Evolutionary conservation across 2,329 filamentous ascomycete species (phyloP), one percentile per base, ranked within the genome.

Genomic region (Trichophaea hybrida): DNA sequence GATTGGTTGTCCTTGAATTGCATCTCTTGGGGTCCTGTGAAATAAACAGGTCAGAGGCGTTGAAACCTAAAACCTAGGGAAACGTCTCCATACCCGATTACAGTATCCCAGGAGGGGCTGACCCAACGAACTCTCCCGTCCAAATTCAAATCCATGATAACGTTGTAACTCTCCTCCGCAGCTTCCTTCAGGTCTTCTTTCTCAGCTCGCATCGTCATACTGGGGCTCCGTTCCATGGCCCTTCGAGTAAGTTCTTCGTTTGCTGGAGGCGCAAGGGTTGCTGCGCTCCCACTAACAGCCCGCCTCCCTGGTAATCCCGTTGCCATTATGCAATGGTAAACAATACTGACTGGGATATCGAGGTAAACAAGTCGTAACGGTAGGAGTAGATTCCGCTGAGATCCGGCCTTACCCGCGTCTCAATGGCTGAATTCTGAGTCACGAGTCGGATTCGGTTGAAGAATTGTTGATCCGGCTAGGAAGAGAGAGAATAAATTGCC

Each of bases 71-170:
- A 57, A 48, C 54, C 32, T 38, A 37, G 37, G 48, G 48, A 10
- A 58, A 58, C 10, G 33, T 48, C 31, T 58, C 34, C n/a, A 63
- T 63, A 69, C 68, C 68, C 93, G 62, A 97, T 85, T 54, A 98
- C 85, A 69, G 97, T 89, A 62, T 82, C 81, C 93, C 93, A 98
- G 13, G 91, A 96, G 10, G 90, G 88, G 71, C 91, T 97, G 68
- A 94, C 90, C 88, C 93, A 98, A 73, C 89, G 86, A 69, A 98
- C 85, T 62, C 82, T 85, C 65, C 88, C 88, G 70, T 96, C 86
- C 59, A 97, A 79, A 69, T 89, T 88, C 65, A 98, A 78, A 74
- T 98, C 91, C 70, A 98, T 80, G 71, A 98, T 95, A 65, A 94
- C 87, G 73, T 97, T 98, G 71, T 95, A 78, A 24, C 90, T 96